A percentile compares a stretch with the other conserved stretches of the same genome.
phyloP scores from a whole-genome alignment of 768 basidiomycete genomes.

The Hericium rajendrae region DNA sequence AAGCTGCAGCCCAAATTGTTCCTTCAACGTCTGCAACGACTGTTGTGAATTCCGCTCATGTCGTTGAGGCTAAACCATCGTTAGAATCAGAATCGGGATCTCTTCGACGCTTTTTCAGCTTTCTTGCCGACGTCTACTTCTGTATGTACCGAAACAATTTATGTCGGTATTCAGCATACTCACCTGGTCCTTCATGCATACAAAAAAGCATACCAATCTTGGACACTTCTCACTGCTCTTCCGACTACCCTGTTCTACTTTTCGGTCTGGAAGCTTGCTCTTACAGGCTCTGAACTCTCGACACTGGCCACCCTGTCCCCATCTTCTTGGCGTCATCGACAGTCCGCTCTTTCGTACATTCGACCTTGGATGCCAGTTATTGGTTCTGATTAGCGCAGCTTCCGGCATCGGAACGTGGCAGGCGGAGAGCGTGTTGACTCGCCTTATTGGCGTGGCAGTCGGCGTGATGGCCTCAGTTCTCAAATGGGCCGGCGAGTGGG shows the following conservation, averaged over 20 bases:
- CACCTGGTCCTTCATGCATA: too few relatives aligned
- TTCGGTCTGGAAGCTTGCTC: slow-evolving; percentile 82
- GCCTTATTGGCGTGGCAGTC: slow-evolving; percentile 8
- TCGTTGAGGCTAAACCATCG: background rate
- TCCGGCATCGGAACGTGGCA: slow-evolving; percentile 11
- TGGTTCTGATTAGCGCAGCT: slow-evolving; percentile 2
- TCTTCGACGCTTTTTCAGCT: slow-evolving; percentile 13
- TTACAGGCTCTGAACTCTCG: slow-evolving; percentile 75
- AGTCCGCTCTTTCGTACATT: slow-evolving; percentile 17
- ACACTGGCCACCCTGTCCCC: slow-evolving; percentile 62
- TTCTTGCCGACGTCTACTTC: slow-evolving; percentile 42
- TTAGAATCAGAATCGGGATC: background rate
- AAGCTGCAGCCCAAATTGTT: background rate
- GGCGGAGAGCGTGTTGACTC: slow-evolving; percentile 11
- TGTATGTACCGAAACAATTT: slow-evolving; percentile 31
- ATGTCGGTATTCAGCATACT: too few relatives aligned
- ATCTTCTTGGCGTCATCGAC: slow-evolving; percentile 44
- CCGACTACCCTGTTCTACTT: slow-evolving; percentile 83
- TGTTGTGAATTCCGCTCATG: background rate
- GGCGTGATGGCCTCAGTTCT: slow-evolving; percentile 7
- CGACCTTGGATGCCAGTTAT: slow-evolving; percentile 1
- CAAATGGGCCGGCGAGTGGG: slow-evolving; percentile 13
- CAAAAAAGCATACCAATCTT: slow-evolving; percentile 60
- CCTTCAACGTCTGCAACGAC: background rate
- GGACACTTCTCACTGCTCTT: slow-evolving; percentile 75